A percentile compares a stretch with the other conserved stretches of the same genome.
phyloP scores from a whole-genome alignment of 192 early-diverging fungal genomes.

The Coemansia sp. region DNA sequence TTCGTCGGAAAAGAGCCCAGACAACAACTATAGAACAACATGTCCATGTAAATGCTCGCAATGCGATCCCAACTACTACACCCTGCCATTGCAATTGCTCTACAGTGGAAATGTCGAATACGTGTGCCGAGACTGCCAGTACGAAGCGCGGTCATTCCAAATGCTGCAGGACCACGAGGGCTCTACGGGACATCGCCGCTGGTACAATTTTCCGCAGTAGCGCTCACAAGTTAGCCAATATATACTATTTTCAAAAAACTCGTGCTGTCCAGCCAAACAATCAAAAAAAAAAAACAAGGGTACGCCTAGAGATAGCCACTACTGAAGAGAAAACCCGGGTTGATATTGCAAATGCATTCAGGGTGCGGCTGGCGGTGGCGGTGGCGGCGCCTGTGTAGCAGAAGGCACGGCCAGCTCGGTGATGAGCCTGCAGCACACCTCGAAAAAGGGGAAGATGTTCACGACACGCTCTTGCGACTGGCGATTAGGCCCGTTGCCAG shows the following conservation, averaged over 20 bases:
- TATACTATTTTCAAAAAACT: not conserved
- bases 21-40: not conserved
- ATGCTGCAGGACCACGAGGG: slow-evolving; percentile 35
- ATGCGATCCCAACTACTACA: slow-evolving; percentile 50
- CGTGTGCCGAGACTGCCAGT: slow-evolving; percentile 47
- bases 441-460: slow-evolving; percentile 86
- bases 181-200: slow-evolving; percentile 41
- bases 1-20: slow-evolving; percentile 2
- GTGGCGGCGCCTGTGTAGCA: not conserved
- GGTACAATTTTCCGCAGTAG: slow-evolving; percentile 50
- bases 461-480: slow-evolving; percentile 54
- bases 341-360: too few relatives aligned
- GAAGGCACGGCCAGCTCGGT: slow-evolving; percentile 85
- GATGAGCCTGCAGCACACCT: slow-evolving; percentile 90
- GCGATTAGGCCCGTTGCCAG: slow-evolving; percentile 42
- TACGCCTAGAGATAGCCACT: not conserved
- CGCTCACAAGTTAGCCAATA: too few relatives aligned
- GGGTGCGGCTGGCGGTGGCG: not conserved
- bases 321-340: not conserved
- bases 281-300: not conserved
- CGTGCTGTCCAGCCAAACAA: too few relatives aligned
- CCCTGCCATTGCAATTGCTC: slow-evolving; percentile 25
- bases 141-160: slow-evolving; percentile 22
- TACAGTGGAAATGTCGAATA: slow-evolving; percentile 34
- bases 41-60: slow-evolving; percentile 44